Evolutionary conservation across 2,329 filamentous ascomycete species (phyloP).

Genomic region (Lithohypha guttulata): DNA sequence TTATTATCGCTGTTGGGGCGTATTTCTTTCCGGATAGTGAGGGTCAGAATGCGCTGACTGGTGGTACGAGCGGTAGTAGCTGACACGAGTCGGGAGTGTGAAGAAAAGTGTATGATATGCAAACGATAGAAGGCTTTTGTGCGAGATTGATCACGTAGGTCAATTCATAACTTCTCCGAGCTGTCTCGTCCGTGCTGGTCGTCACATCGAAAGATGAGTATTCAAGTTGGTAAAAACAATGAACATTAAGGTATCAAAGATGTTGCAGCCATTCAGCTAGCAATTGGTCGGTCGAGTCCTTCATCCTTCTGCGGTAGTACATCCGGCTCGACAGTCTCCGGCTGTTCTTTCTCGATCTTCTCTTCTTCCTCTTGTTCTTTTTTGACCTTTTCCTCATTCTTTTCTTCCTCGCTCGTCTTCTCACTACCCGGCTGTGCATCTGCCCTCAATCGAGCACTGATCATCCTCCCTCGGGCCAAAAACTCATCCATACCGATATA

Average conservation of each 20-base stretch:
- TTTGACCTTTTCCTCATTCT: neutral
- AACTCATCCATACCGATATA: conserved; percentile 51
- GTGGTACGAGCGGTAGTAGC: conserved; percentile 1
- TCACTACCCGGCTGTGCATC: neutral
- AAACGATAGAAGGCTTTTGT: too few species aligned
- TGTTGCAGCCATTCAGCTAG: conserved; percentile 6
- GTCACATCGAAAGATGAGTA: too few species aligned
- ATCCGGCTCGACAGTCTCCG: conserved; percentile 2
- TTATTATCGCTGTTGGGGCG: conserved; percentile 47
- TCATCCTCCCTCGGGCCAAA: conserved; percentile 12
- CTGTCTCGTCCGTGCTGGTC: too few species aligned
- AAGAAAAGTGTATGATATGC: neutral
- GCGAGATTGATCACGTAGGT: too few species aligned
- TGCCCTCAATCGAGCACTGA: neutral
- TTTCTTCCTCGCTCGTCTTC: conserved; percentile 3
- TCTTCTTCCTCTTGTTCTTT: conserved; percentile 4
- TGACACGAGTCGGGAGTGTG: neutral
- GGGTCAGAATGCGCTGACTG: conserved; percentile 15
- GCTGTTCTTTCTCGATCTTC: neutral
- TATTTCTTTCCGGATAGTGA: conserved; percentile 21
- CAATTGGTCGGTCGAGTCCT: conserved; percentile 8
- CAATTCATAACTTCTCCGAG: too few species aligned
- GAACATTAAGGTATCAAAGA: too few species aligned
- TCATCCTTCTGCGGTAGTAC: conserved; percentile 5
- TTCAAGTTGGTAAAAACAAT: too few species aligned